These are phyloP conservation scores for Teratosphaeria destructans DNA, from an alignment of 2,329 filamentous ascomycete species.

Conservation along the genomic window DNA sequence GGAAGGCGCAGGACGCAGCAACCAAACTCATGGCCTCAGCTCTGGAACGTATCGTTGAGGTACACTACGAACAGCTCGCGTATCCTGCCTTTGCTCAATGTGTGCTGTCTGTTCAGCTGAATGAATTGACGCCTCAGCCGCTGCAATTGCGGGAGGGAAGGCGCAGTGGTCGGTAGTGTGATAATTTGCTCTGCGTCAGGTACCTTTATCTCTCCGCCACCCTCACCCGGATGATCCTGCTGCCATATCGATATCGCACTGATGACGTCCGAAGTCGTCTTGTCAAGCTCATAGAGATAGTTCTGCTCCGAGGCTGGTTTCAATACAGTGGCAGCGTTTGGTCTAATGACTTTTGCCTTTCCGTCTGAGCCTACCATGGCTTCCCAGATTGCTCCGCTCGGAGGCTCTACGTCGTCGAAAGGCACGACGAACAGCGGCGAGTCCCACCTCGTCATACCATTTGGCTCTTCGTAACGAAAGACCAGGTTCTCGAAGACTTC, in stretches of 20 bases:
- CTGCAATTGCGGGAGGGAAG: slow-evolving; percentile 61
- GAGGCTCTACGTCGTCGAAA: slow-evolving; percentile 61
- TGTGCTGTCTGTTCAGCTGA: slow-evolving; percentile 59
- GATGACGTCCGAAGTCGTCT: slow-evolving; percentile 66
- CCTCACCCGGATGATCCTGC: slow-evolving; percentile 52
- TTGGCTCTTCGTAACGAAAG: slow-evolving; percentile 78
- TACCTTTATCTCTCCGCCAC: slow-evolving; percentile 48
- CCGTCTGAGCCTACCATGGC: slow-evolving; percentile 52
- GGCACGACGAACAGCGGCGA: slow-evolving; percentile 70
- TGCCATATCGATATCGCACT: slow-evolving; percentile 59
- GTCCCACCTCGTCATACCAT: slow-evolving; percentile 76
- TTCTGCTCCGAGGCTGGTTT: slow-evolving; percentile 54
- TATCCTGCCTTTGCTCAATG: slow-evolving; percentile 29
- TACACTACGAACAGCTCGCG: slow-evolving; percentile 32
- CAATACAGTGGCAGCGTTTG: slow-evolving; percentile 65
- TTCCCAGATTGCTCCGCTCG: slow-evolving; percentile 65
- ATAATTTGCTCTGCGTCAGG: slow-evolving; percentile 45
- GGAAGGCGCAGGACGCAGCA: neutral
- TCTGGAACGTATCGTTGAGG: slow-evolving; percentile 29
- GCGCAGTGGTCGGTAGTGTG: slow-evolving; percentile 57
- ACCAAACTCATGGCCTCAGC: slow-evolving; percentile 7
- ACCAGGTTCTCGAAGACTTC: slow-evolving; percentile 69
- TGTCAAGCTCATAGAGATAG: slow-evolving; percentile 71
- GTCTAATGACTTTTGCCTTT: slow-evolving; percentile 55
- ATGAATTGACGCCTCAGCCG: slow-evolving; percentile 69